Percentiles rank a stretch among this genome's conserved stretches.
phyloP scores from a whole-genome alignment of 805 yeast species.

The Kluyveromyces starmeri region DNA sequence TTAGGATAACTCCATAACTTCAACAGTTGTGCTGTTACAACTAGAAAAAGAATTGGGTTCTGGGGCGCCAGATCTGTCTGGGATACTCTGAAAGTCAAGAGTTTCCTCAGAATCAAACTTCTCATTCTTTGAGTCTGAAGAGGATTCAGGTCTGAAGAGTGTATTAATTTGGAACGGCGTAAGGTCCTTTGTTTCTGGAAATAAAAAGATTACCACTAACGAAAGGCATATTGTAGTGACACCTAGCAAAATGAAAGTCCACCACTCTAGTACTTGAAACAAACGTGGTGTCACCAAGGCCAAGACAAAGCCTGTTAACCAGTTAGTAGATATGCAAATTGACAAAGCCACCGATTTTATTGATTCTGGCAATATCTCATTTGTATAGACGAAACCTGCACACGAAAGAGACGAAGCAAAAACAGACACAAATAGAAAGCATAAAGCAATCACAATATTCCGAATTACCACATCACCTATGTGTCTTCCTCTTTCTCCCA shows the following conservation, averaged over 20 bases:
- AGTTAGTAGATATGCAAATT: slow-evolving; percentile 38
- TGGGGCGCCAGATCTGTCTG: slow-evolving; percentile 3
- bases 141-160: slow-evolving; percentile 10
- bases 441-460: slow-evolving; percentile 32
- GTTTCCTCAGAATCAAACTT: neutral
- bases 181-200: slow-evolving; percentile 39
- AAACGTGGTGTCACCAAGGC: slow-evolving; percentile 35
- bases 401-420: slow-evolving; percentile 40
- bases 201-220: slow-evolving; percentile 23
- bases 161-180: slow-evolving; percentile 20
- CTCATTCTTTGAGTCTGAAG: neutral
- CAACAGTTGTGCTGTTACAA: neutral
- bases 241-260: slow-evolving; percentile 34
- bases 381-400: slow-evolving; percentile 41
- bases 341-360: slow-evolving; percentile 41
- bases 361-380: slow-evolving; percentile 39
- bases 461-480: slow-evolving; percentile 3
- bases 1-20: no score
- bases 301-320: slow-evolving; percentile 33
- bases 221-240: slow-evolving; percentile 28
- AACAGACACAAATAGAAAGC: slow-evolving; percentile 37
- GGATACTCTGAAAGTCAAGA: neutral
- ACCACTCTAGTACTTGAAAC: slow-evolving; percentile 31
- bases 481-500: slow-evolving; percentile 21
- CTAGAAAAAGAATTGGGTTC: slow-evolving; percentile 4